Conservation (phyloP, 495 filamentous ascomycete genomes). For the Xylaria curta region DNA sequence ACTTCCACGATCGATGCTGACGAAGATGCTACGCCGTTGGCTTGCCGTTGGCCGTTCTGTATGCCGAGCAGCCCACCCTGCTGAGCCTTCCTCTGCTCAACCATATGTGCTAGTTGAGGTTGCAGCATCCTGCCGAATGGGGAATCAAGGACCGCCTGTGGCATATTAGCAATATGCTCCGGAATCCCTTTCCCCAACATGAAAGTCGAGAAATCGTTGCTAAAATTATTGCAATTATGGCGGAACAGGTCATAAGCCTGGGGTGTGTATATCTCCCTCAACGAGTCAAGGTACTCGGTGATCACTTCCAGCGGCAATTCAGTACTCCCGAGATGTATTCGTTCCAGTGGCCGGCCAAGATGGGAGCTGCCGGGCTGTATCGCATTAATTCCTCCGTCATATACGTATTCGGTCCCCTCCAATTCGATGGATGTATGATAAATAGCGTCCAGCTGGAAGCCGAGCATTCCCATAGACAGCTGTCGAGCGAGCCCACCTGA, state of each 20-base stretch:
- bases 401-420: slow-evolving; percentile 63
- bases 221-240: slow-evolving; percentile 99
- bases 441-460: slow-evolving; percentile 83
- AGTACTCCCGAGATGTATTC: slow-evolving; percentile 74
- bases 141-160: slow-evolving; percentile 83
- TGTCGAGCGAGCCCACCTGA: slow-evolving; percentile 68
- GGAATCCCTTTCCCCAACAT: slow-evolving; percentile 90
- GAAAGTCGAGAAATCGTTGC: slow-evolving; percentile 91
- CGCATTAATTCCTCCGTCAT: slow-evolving; percentile 76
- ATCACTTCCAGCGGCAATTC: slow-evolving; percentile 84
- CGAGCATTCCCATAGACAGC: slow-evolving; percentile 60
- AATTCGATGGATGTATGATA: slow-evolving; percentile 92
- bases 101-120: slow-evolving; percentile 77
- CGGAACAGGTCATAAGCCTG: slow-evolving; percentile 83
- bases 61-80: slow-evolving; percentile 58
- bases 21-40: slow-evolving; percentile 37
- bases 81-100: slow-evolving; percentile 70
- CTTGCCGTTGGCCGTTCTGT: slow-evolving; percentile 42
- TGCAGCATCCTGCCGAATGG: slow-evolving; percentile 90
- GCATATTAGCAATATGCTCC: slow-evolving; percentile 84
- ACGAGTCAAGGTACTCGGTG: slow-evolving; percentile 84
- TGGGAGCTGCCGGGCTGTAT: slow-evolving; percentile 80
- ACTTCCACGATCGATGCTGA: slow-evolving; percentile 44
- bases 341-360: slow-evolving; percentile 83
- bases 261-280: slow-evolving; percentile 81